These are phyloP conservation scores for Boletus subcaerulescens DNA, from an alignment of 768 basidiomycete genomes.

Conservation along the genomic window DNA sequence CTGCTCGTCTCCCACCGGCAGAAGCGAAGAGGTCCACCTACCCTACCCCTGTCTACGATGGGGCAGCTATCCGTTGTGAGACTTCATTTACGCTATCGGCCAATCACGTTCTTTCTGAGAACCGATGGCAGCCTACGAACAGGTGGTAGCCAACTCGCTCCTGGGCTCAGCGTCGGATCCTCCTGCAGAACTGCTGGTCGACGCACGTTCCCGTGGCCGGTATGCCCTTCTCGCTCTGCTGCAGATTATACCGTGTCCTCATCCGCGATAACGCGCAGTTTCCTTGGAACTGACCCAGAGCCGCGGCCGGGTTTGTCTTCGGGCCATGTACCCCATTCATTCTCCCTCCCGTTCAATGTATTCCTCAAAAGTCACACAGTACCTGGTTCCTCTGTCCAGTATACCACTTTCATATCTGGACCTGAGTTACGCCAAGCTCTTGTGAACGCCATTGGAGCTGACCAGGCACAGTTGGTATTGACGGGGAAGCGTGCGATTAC, in stretches of 20 bases:
- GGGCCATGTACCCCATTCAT: constrained; percentile 89
- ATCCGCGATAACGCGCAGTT: constrained; percentile 46
- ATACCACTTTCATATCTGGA: constrained; percentile 57
- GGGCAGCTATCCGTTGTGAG: constrained; percentile 45
- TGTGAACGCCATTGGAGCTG: constrained; percentile 57
- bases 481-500: constrained; percentile 60
- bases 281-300: constrained; percentile 77
- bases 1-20: constrained; percentile 37
- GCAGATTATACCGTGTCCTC: constrained; percentile 1
- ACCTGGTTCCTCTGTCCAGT: constrained; percentile 40
- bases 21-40: constrained; percentile 39
- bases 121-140: constrained; percentile 61
- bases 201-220: constrained; percentile 85
- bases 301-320: constrained; percentile 85
- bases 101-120: constrained; percentile 25
- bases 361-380: constrained; percentile 53
- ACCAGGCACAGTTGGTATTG: constrained; percentile 53
- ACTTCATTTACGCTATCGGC: constrained; percentile 31
- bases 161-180: constrained; percentile 42
- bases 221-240: constrained; percentile 30
- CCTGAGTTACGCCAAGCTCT: constrained; percentile 60
- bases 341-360: constrained; percentile 77
- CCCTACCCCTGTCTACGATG: constrained; percentile 50
- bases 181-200: constrained; percentile 69
- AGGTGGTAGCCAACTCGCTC: constrained; percentile 71